A percentile compares a stretch with the other conserved stretches of the same genome.
Conservation (phyloP, 2,329 filamentous ascomycete species). For the Monascus ruber region DNA sequence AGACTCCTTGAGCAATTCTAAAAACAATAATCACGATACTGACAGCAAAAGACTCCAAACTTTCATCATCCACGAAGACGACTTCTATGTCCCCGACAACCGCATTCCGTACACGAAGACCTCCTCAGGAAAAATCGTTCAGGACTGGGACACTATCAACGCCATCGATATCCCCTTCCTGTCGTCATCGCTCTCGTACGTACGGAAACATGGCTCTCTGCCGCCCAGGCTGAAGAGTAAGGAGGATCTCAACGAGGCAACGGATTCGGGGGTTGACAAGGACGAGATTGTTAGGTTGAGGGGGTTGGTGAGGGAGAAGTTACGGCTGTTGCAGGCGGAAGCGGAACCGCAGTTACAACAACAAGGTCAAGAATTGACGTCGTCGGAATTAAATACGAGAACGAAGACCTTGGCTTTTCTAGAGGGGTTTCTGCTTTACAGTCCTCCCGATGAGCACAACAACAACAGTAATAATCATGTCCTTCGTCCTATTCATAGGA, state of each 20-base stretch:
- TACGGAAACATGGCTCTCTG: conserved; percentile 51
- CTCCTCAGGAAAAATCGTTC: conserved; percentile 43
- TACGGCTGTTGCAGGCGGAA: too few relatives aligned
- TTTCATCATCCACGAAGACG: conserved; percentile 88
- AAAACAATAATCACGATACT: too few relatives aligned
- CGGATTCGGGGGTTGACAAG: conserved; percentile 29
- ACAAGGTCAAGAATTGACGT: not conserved
- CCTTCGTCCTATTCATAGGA: conserved; percentile 17
- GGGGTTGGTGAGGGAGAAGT: too few relatives aligned
- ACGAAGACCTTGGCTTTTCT: conserved; percentile 53
- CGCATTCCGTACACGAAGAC: conserved; percentile 38
- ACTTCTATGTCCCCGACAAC: conserved; percentile 78
- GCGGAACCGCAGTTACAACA: too few relatives aligned
- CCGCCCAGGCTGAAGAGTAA: conserved; percentile 43
- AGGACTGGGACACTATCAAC: conserved; percentile 87
- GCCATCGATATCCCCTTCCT: conserved; percentile 63
- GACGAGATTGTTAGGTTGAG: conserved; percentile 7
- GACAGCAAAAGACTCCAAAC: conserved; percentile 11
- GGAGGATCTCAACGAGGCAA: conserved; percentile 47
- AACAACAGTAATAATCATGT: conserved; percentile 10
- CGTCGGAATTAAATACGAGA: too few relatives aligned
- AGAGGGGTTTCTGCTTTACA: conserved; percentile 82
- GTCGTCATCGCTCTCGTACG: conserved; percentile 54
- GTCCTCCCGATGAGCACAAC: conserved; percentile 24
- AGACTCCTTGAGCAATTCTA: too few relatives aligned